A percentile compares a stretch with the other conserved stretches of the same genome.
Conservation (phyloP, 1,284 basidiomycete genomes). For the Cryptococcus maquisensis region DNA sequence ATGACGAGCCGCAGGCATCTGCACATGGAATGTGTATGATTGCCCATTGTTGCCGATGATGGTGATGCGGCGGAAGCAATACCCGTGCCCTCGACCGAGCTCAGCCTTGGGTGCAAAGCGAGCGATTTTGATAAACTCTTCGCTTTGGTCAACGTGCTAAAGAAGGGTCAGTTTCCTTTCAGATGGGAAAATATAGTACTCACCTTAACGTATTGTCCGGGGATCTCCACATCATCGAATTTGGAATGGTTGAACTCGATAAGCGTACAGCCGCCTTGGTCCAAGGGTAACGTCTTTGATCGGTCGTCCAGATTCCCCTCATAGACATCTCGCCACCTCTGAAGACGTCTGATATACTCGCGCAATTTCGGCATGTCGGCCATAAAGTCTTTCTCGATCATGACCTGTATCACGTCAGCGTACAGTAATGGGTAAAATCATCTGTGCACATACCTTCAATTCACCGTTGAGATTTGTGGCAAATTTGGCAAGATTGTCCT, state of each 20-base stretch:
- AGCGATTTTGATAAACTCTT: conserved; percentile 85
- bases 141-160: conserved; percentile 89
- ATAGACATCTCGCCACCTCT: conserved; percentile 90
- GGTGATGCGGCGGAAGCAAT: conserved; percentile 84
- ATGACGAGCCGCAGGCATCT: conserved; percentile 80
- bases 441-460: conserved; percentile 57
- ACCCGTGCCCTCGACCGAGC: conserved; percentile 74
- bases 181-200: conserved; percentile 17
- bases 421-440: not conserved
- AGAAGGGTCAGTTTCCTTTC: conserved; percentile 8
- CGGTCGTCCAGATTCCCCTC: conserved; percentile 78
- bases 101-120: conserved; percentile 91
- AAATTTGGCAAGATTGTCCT: conserved; percentile 64
- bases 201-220: conserved; percentile 95
- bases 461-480: conserved; percentile 63
- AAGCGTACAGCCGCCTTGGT: conserved; percentile 86
- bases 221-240: conserved; percentile 97
- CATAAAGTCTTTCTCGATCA: conserved; percentile 91
- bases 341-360: conserved; percentile 85
- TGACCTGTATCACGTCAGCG: conserved; percentile 50
- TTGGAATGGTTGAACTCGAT: conserved; percentile 98
- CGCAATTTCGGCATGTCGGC: conserved; percentile 72
- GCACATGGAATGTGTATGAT: conserved; percentile 82
- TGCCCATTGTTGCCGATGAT: conserved; percentile 92
- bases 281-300: conserved; percentile 80